Percentiles rank a stretch among this genome's conserved stretches.
These are phyloP conservation scores for Epichloe sp. DNA, from an alignment of 2,329 filamentous ascomycete genomes.

Conservation along the genomic window DNA sequence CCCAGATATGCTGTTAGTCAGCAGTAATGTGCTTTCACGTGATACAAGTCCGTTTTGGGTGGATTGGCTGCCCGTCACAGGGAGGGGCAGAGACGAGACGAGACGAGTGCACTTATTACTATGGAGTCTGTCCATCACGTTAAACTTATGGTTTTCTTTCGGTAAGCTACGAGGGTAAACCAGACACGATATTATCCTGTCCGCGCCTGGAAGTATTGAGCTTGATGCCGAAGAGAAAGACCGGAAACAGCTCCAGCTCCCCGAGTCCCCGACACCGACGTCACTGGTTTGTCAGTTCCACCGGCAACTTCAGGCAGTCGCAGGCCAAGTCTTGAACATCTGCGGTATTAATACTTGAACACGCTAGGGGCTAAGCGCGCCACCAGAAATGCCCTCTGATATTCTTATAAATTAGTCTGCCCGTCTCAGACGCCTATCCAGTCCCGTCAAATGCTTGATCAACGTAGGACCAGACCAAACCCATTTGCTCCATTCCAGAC, in stretches of 20 bases:
- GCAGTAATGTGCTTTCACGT: neutral
- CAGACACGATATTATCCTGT: no score
- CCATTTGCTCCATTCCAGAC: neutral
- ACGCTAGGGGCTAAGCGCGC: slow-evolving; percentile 1
- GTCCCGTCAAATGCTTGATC: no score
- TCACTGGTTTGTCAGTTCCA: neutral
- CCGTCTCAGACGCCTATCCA: no score
- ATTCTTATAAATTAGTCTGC: neutral
- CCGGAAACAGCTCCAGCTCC: neutral
- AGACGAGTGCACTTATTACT: no score
- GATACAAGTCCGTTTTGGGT: neutral
- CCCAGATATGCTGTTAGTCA: neutral
- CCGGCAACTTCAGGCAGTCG: neutral
- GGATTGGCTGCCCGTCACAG: no score
- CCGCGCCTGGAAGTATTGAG: no score
- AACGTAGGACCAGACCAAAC: neutral
- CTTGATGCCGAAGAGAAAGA: neutral
- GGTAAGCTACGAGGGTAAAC: no score
- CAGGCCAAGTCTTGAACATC: neutral
- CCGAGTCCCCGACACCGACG: neutral
- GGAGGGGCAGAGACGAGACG: no score
- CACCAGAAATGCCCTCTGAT: neutral
- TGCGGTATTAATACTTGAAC: no score
- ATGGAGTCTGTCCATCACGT: no score
- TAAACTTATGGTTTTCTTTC: no score